Base-by-base conservation (phyloP, 305 asterid genomes). In the Solanum hybrid region DNA sequence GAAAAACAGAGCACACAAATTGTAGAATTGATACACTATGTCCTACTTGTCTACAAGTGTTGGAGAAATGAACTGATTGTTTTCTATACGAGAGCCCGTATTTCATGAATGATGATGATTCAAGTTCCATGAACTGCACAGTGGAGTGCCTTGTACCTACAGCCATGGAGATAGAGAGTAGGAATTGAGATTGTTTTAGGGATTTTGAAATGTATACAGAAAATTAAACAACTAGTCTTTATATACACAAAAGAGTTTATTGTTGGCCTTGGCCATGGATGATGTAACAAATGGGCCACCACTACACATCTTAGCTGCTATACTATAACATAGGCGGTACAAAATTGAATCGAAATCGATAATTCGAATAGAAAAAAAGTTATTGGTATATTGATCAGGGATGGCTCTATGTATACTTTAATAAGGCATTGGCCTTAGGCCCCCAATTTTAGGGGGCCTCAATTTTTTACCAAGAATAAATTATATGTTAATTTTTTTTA, bases 71-170 rank as follows among this genome's bases (percentile, higher is more conserved):
- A 88, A 94, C 45, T 5, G 93, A 91, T 81, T 91, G 94, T 36
- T 84, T 94, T 85, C 94, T 91, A 88, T 90, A 11, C 5, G 95
- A 93, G 77, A 87, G 61, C 26, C 93, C 84, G 84, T 38, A 87
- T 91, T 92, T 94, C 89, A 73, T 88, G 4, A 24, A 3, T n/a
- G 84, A 79, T 20, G 10, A 36, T 87, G 94, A 86, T 90, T 93
- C 93, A 68, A 91, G 88, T 89, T 94, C 95, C 92, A 90, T 89
- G 91, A 93, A 92, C 76, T 91, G 91, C 36, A 92, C 91, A 76
- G 93, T 75, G 92, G 92, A 91, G 68, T 92, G 91, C n/a, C 91
- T 91, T 57, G 91, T 68, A 34, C 90, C 87, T 17, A 87, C 90
- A 3, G 96, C 94, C 95, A 92, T 93, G 41, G 82, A 33, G 41